Percentiles rank a stretch among this genome's conserved stretches.
Conservation (phyloP, 2,329 filamentous ascomycete genomes). For the Neocucurbitaria cava region DNA sequence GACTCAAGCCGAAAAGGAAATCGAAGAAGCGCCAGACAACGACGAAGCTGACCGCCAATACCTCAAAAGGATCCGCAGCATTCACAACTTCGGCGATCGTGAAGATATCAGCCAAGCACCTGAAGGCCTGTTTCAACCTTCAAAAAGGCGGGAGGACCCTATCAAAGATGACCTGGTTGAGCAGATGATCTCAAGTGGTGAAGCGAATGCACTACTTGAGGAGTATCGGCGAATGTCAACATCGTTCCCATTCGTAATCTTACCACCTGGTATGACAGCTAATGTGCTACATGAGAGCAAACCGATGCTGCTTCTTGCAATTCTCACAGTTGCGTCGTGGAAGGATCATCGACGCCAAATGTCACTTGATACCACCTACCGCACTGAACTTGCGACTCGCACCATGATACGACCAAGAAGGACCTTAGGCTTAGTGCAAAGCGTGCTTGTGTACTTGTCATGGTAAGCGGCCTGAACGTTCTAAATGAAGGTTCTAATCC, state of each 20-base stretch:
- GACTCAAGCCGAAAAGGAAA: constrained; percentile 6
- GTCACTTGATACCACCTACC: constrained; percentile 34
- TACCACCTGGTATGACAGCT: constrained; percentile 20
- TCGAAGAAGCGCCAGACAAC: constrained; percentile 10
- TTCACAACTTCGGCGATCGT: constrained; percentile 33
- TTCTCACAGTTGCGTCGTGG: constrained; percentile 39
- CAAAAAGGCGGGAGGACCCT: constrained; percentile 24
- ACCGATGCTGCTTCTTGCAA: constrained; percentile 43
- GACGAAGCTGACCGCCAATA: constrained; percentile 30
- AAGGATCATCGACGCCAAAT: constrained; percentile 34
- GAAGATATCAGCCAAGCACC: constrained; percentile 16
- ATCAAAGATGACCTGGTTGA: constrained; percentile 31
- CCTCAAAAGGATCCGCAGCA: constrained; percentile 31
- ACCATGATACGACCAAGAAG: constrained; percentile 38
- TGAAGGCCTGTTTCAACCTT: constrained; percentile 21
- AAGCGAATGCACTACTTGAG: constrained; percentile 35
- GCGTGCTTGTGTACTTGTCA: constrained; percentile 42
- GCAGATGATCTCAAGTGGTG: constrained; percentile 24
- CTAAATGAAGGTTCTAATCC: no score
- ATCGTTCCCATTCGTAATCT: constrained; percentile 41
- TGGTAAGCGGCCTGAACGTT: constrained; percentile 26
- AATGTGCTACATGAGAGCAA: constrained; percentile 27
- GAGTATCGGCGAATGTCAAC: constrained; percentile 39
- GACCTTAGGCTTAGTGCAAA: constrained; percentile 41
- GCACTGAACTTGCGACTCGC: constrained; percentile 40